These are phyloP conservation scores for Aureobasidium sp. DNA, from an alignment of 2,329 filamentous ascomycete genomes.

Conservation along the genomic window DNA sequence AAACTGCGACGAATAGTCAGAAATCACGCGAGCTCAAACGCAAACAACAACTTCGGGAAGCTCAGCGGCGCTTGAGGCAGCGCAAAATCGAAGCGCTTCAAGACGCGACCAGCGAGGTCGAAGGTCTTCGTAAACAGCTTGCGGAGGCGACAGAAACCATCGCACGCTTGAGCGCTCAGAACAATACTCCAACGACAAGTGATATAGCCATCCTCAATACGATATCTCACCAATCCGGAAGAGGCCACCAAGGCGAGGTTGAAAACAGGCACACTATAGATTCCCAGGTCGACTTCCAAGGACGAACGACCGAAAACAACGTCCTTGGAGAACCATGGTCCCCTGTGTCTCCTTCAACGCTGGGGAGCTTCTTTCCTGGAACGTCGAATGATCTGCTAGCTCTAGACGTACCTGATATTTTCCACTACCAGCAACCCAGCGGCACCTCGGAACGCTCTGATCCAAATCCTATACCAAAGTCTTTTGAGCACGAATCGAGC, in stretches of 20 bases:
- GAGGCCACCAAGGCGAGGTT: background rate
- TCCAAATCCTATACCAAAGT: too few species aligned
- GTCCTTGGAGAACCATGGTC: background rate
- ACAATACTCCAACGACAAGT: background rate
- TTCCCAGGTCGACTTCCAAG: background rate
- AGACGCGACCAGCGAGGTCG: conserved; percentile 1
- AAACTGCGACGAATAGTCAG: background rate
- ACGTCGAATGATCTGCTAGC: background rate
- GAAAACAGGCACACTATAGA: background rate
- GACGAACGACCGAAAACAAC: background rate
- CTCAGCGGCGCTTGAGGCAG: background rate
- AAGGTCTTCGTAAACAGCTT: background rate
- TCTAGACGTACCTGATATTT: background rate
- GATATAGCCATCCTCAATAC: background rate
- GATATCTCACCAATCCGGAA: background rate
- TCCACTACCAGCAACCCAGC: background rate
- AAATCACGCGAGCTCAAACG: background rate
- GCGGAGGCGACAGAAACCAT: background rate
- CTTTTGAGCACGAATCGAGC: background rate
- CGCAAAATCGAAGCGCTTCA: background rate
- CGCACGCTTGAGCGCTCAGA: background rate
- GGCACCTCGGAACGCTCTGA: background rate
- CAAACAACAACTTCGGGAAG: background rate
- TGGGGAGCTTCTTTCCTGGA: background rate
- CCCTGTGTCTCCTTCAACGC: background rate